Conservation (phyloP, 441 rosid species). For the Pelargonium fulgidum region DNA sequence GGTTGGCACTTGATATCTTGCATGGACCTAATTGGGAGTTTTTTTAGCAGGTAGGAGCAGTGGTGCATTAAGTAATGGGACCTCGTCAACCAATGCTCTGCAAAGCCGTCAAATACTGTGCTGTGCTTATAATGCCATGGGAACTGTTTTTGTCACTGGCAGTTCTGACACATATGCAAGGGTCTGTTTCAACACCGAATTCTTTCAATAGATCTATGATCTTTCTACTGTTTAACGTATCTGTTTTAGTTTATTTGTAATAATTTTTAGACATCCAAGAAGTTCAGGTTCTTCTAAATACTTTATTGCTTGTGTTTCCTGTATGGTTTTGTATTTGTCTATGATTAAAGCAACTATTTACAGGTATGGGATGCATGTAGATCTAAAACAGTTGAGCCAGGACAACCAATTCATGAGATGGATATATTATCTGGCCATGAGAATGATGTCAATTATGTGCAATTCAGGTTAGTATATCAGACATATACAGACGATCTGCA, state of each 20-base stretch:
- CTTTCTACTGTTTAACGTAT: slow-evolving; percentile 1
- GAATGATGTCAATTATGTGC: slow-evolving; percentile 98
- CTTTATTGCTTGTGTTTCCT: slow-evolving; percentile 9
- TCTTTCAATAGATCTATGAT: slow-evolving; percentile 20
- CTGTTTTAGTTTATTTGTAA: slow-evolving; percentile 14
- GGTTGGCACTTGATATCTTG: not conserved
- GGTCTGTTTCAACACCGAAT: slow-evolving; percentile 45
- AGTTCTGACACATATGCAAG: slow-evolving; percentile 96
- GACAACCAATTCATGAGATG: slow-evolving; percentile 89
- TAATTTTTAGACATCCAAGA: not conserved
- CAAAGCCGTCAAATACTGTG: slow-evolving; percentile 83
- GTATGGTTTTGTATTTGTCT: slow-evolving; percentile 21
- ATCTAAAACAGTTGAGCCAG: slow-evolving; percentile 51
- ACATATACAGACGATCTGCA: not conserved
- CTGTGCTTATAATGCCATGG: slow-evolving; percentile 94
- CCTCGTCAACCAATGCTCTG: slow-evolving; percentile 53
- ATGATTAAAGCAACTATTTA: slow-evolving; percentile 24
- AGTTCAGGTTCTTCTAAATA: slow-evolving; percentile 6
- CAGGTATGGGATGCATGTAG: slow-evolving; percentile 96
- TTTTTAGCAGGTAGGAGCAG: slow-evolving; percentile 51
- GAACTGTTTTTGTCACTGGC: slow-evolving; percentile 96
- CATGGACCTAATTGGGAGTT: not conserved
- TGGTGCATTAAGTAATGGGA: slow-evolving; percentile 40
- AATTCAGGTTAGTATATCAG: slow-evolving; percentile 62
- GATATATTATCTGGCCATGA: slow-evolving; percentile 92